These are phyloP conservation scores for Penicillium polonicum DNA, from an alignment of 2,329 filamentous ascomycete genomes.

Conservation along the genomic window DNA sequence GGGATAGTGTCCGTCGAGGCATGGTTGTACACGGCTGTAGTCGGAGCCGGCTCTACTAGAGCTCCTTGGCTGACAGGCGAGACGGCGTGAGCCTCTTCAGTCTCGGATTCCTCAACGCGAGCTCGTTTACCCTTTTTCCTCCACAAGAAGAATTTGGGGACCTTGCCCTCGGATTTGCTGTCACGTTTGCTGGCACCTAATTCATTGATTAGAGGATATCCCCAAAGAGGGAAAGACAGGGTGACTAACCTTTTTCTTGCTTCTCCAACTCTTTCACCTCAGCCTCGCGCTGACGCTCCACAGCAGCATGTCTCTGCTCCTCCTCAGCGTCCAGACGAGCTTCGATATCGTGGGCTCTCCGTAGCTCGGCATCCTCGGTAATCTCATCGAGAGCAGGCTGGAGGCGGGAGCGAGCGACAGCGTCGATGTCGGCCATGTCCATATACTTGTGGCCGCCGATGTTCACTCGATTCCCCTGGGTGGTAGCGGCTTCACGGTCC, in stretches of 20 bases:
- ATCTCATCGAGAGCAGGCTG: constrained; percentile 86
- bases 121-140: constrained; percentile 28
- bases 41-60: background rate
- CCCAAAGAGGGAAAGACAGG: background rate
- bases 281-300: constrained; percentile 41
- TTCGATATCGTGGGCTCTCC: constrained; percentile 66
- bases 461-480: constrained; percentile 57
- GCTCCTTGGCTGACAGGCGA: constrained; percentile 4
- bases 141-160: constrained; percentile 30
- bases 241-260: constrained; percentile 29
- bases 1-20: background rate
- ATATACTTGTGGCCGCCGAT: constrained; percentile 81
- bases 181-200: constrained; percentile 19
- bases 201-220: background rate
- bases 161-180: constrained; percentile 14
- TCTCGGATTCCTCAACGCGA: constrained; percentile 15
- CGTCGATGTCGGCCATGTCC: constrained; percentile 73
- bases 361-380: constrained; percentile 70
- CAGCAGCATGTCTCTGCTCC: constrained; percentile 58
- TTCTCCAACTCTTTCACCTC: constrained; percentile 36
- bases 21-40: background rate
- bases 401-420: constrained; percentile 72
- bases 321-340: constrained; percentile 64
- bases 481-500: constrained; percentile 60
- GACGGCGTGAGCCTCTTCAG: constrained; percentile 2